Percentiles rank a stretch among this genome's conserved stretches.
Evolutionary conservation across 345 rosid species (phyloP).

Genomic region (Lumnitzera racemosa): DNA sequence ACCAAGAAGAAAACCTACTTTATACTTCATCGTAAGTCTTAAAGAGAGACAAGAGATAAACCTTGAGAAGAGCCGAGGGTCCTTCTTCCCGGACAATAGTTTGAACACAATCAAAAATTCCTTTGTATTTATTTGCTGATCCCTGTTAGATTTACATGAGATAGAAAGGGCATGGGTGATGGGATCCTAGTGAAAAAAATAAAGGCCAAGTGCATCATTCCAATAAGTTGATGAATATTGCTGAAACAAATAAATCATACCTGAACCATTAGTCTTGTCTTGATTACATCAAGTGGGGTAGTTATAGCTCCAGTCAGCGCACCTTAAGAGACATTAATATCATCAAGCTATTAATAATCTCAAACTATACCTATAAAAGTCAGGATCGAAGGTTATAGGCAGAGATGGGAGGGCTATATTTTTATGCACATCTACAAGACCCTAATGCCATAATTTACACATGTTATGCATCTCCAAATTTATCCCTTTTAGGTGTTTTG

Average conservation of each 20-base stretch:
- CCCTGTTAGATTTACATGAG: slow-evolving; percentile 30
- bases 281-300: slow-evolving; percentile 94
- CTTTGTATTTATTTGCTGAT: slow-evolving; percentile 70
- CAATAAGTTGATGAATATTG: not conserved
- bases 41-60: slow-evolving; percentile 9
- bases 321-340: slow-evolving; percentile 30
- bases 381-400: too few species aligned
- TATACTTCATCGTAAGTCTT: not conserved
- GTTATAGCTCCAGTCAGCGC: slow-evolving; percentile 96
- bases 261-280: slow-evolving; percentile 97
- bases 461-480: too few species aligned
- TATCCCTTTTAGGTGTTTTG: too few species aligned
- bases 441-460: too few species aligned
- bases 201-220: too few species aligned
- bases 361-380: too few species aligned
- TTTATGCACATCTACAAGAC: too few species aligned
- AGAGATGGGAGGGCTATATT: too few species aligned
- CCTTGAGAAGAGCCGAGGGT: slow-evolving; percentile 83
- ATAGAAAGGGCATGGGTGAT: too few species aligned
- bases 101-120: slow-evolving; percentile 81
- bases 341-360: not conserved
- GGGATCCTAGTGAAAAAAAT: too few species aligned
- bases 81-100: slow-evolving; percentile 84
- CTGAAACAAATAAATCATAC: slow-evolving; percentile 23
- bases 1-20: too few species aligned